These are phyloP conservation scores for Gnomoniopsis sp. DNA, from an alignment of 2,329 filamentous ascomycete genomes.

Conservation along the genomic window DNA sequence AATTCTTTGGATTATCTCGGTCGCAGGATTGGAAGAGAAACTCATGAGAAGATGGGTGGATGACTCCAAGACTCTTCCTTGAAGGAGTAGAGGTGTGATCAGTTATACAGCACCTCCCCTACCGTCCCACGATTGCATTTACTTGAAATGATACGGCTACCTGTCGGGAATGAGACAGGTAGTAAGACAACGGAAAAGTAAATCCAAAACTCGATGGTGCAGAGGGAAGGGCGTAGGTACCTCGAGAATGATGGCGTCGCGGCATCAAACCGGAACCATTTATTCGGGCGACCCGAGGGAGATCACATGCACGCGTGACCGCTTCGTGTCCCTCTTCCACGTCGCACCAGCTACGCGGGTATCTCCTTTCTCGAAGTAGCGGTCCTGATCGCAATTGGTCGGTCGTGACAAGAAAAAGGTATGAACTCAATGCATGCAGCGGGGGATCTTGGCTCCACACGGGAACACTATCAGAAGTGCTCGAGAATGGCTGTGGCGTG, in stretches of 20 bases:
- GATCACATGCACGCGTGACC: constrained; percentile 5
- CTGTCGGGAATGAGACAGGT: background rate
- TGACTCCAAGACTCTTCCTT: too few species aligned
- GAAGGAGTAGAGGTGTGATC: too few species aligned
- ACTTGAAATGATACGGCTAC: too few species aligned
- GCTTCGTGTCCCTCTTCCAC: background rate
- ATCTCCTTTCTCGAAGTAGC: background rate
- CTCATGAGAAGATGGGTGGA: too few species aligned
- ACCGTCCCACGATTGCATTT: too few species aligned
- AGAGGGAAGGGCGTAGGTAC: background rate
- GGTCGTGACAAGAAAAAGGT: background rate
- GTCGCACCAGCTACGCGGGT: too few species aligned
- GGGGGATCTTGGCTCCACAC: background rate
- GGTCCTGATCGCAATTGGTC: background rate
- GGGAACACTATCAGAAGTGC: background rate
- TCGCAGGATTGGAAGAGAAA: too few species aligned
- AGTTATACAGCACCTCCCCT: too few species aligned
- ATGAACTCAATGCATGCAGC: background rate
- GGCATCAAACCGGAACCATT: background rate
- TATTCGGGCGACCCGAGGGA: background rate
- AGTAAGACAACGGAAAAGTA: background rate
- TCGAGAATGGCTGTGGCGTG: background rate
- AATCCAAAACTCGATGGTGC: background rate
- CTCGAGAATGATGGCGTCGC: background rate
- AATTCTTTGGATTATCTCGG: too few species aligned